Evolutionary conservation across 2,329 filamentous ascomycete genomes (phyloP), one percentile per base, ranked within the genome.

Genomic region (Aspergillus carbonarius): DNA sequence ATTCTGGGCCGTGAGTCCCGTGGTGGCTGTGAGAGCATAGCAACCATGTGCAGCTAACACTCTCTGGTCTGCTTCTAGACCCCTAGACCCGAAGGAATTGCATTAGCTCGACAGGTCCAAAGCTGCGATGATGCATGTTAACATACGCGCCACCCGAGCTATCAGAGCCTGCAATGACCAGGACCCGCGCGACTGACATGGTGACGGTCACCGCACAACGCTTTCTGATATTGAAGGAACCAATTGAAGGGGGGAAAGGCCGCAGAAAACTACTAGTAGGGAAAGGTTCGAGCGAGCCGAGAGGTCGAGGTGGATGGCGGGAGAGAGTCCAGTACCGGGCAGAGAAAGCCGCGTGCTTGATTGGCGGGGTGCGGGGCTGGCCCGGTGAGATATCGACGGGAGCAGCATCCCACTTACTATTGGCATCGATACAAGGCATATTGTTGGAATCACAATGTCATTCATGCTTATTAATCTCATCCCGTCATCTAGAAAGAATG

Each of bases 21-120:
- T 96, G 9, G 93, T 97, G 20, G 93, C 92, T 52, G 93, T 97
- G 87, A 97, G 96, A 60, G 92, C 92, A 81, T 98, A 98, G 78
- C 91, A 95, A 60, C 89, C 88, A 83, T 98, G 92, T 17, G 91
- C 91, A 46, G 92, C 90, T 60, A 96, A 89, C 61, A 96, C 92
- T 74, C 96, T 96, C 72, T 98, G 93, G 73, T 98, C 93, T 39
- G 93, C 95, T 76, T 99, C 93, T 34, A 99, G 85, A 53, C 93
- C 95, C 57, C 93, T 96, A 69, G 12, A 55, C 58, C 42, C 37
- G n/a, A 51, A 61, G 68, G 49, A 63, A 58, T n/a, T 62, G 58
- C 54, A 57, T 66, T 63, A 59, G 52, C 48, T 42, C 55, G 42
- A 32, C 44, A 55, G 54, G 34, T 15, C 30, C 20, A 40, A 49